phyloP scores from a whole-genome alignment of 2,329 filamentous ascomycete species.

The Penicillium hordei region DNA sequence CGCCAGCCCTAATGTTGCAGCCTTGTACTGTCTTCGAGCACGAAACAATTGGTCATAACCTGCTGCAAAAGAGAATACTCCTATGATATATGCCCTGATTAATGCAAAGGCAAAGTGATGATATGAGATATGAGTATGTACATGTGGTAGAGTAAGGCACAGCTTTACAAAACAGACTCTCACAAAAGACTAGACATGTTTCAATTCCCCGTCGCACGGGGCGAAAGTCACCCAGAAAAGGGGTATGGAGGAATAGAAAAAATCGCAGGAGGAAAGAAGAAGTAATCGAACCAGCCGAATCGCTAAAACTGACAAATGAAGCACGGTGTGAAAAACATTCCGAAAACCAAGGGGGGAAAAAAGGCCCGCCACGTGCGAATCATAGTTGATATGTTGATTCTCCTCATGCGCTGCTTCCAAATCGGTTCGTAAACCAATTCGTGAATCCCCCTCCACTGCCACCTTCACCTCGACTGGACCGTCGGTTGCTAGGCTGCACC shows the following conservation, averaged over 20 bases:
- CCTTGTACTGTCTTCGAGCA: no score
- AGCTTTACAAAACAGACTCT: neutral
- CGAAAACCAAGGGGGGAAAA: neutral
- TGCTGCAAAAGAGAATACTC: neutral
- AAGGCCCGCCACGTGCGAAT: conserved; percentile 8
- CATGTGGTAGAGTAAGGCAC: neutral
- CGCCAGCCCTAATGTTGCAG: neutral
- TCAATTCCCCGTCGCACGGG: neutral
- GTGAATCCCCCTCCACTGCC: conserved; percentile 25
- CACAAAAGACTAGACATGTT: neutral
- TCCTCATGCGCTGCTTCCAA: conserved; percentile 16
- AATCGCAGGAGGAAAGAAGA: neutral
- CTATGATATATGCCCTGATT: neutral
- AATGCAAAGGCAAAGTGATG: neutral
- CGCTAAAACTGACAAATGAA: conserved; percentile 6
- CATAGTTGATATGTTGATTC: neutral
- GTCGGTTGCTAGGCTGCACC: conserved; percentile 11
- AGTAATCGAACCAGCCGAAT: neutral
- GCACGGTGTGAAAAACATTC: neutral
- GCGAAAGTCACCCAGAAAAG: neutral
- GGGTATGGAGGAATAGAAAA: conserved; percentile 1
- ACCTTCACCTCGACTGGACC: conserved; percentile 16
- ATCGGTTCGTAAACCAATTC: conserved; percentile 29
- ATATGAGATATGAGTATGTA: neutral
- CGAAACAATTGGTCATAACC: neutral